phyloP scores from a whole-genome alignment of 169 alveolate genomes.

The Plasmodium fragile region DNA sequence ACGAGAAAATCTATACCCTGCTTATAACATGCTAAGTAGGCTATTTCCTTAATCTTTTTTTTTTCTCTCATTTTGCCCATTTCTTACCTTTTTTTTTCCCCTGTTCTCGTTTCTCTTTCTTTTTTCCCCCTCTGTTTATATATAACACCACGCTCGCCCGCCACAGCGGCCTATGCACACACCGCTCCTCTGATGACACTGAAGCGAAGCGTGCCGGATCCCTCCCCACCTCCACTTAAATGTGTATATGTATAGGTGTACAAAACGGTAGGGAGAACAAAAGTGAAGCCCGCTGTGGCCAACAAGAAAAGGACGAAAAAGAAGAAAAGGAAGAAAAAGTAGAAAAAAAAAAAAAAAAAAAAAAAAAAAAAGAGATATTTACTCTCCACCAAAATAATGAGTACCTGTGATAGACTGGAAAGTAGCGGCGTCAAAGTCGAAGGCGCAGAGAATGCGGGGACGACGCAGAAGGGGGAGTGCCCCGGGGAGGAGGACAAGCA shows the following conservation, averaged over 20 bases:
- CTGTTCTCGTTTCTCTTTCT: not conserved
- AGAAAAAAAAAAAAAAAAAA: not conserved
- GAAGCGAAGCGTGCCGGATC: not conserved
- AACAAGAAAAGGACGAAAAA: not conserved
- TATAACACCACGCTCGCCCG: not conserved
- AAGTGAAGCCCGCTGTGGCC: no score
- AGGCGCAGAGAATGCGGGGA: not conserved
- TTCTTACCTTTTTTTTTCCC: not conserved
- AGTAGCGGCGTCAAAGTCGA: not conserved
- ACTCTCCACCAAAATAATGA: not conserved
- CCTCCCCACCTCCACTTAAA: not conserved
- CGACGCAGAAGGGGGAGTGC: not conserved
- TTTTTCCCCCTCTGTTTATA: not conserved
- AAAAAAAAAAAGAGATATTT: not conserved
- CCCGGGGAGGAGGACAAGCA: not conserved
- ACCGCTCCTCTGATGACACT: not conserved
- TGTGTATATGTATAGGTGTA: not conserved
- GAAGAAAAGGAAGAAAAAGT: not conserved
- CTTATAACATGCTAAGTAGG: not conserved
- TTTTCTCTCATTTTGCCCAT: no score
- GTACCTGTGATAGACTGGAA: not conserved
- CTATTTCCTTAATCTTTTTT: not conserved
- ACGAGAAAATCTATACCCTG: not conserved
- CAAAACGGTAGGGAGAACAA: not conserved
- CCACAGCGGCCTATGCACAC: not conserved